phyloP scores from a whole-genome alignment of 805 yeast genomes.

The Yarrowia sp. region DNA sequence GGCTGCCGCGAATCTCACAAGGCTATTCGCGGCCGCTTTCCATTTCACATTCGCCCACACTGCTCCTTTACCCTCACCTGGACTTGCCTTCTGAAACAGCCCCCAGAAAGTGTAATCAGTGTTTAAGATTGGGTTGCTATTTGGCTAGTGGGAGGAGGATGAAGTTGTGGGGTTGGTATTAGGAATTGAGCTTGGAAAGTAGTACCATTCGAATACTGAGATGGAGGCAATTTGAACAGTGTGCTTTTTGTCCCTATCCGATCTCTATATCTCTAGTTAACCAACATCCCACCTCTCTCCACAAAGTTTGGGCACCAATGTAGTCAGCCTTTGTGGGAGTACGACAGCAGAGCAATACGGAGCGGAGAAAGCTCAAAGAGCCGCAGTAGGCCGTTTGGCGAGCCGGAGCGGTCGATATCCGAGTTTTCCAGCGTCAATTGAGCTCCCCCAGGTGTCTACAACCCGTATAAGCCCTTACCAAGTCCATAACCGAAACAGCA shows the following conservation, averaged over 20 bases:
- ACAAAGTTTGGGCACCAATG: background rate
- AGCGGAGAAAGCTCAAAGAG: background rate
- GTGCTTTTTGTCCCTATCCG: background rate
- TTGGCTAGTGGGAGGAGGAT: background rate
- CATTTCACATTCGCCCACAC: background rate
- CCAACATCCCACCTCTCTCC: no score
- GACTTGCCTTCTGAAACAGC: background rate
- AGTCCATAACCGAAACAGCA: no score
- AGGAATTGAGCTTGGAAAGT: background rate
- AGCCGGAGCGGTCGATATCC: background rate
- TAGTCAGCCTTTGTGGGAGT: conserved; percentile 3
- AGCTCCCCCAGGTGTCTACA: background rate
- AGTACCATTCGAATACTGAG: background rate
- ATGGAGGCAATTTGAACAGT: background rate
- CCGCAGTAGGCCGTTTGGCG: background rate
- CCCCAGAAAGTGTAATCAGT: background rate
- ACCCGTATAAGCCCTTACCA: no score
- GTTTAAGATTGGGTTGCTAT: conserved; percentile 32
- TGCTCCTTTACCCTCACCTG: background rate
- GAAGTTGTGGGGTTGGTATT: no score
- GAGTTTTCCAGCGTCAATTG: background rate
- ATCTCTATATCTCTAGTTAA: background rate
- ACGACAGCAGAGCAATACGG: conserved; percentile 17
- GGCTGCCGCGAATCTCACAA: background rate
- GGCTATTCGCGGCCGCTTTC: background rate